Evolutionary conservation across 148 eudicot genomes (phyloP).

Genomic region (Spergularia bocconei): DNA sequence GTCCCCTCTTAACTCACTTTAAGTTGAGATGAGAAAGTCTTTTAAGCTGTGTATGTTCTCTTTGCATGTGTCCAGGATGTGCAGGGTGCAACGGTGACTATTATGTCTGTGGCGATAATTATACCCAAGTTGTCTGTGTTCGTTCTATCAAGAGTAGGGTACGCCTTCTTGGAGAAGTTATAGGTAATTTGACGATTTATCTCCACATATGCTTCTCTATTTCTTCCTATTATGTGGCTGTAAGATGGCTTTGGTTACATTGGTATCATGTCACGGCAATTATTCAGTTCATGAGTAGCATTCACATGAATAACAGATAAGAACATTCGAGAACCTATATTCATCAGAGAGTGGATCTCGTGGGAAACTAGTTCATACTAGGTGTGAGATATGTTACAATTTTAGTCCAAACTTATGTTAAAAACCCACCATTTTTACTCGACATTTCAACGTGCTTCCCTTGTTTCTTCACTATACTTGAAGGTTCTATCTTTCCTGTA

Average conservation of each 20-base stretch:
- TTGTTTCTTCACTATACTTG: too few relatives aligned
- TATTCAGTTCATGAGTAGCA: too few relatives aligned
- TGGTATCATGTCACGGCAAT: too few relatives aligned
- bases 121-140: not conserved
- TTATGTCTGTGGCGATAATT: not conserved
- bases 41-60: conserved; percentile 2
- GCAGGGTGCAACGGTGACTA: conserved; percentile 17
- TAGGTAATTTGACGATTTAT: conserved; percentile 13
- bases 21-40: not conserved
- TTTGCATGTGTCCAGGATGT: conserved; percentile 8
- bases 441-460: too few relatives aligned
- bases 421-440: too few relatives aligned
- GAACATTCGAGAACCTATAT: not conserved
- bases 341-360: not conserved
- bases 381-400: too few relatives aligned
- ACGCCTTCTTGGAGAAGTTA: conserved; percentile 19
- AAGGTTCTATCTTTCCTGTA: too few relatives aligned
- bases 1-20: too few relatives aligned
- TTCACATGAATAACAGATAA: too few relatives aligned
- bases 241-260: not conserved
- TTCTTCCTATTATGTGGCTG: not conserved
- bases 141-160: conserved; percentile 8
- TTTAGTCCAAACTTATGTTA: not conserved
- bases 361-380: not conserved
- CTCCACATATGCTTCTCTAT: not conserved